phyloP scores from a whole-genome alignment of 129 eudicot genomes.

The Lactuca saligna region DNA sequence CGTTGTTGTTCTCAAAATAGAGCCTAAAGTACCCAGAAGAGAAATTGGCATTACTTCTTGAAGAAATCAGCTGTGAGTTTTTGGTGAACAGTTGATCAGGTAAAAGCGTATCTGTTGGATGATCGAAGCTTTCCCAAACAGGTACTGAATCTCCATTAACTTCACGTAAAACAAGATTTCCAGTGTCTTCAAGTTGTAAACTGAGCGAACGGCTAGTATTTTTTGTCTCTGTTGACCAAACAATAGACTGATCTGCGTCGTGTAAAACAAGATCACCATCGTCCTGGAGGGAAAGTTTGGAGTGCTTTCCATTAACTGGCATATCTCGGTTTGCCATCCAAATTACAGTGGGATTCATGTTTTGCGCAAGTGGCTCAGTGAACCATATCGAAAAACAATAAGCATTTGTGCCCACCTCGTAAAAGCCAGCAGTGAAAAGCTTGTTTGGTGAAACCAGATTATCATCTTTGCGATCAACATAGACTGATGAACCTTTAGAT shows the following conservation, averaged over 20 bases:
- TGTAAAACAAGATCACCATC: constrained; percentile 42
- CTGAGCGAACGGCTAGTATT: not conserved
- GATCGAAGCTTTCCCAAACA: constrained; percentile 56
- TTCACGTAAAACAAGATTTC: constrained; percentile 41
- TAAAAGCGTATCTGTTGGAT: constrained; percentile 54
- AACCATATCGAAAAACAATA: constrained; percentile 47
- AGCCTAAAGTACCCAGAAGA: constrained; percentile 43
- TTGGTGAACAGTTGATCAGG: constrained; percentile 41
- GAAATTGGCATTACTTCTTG: constrained; percentile 30
- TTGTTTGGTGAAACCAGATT: constrained; percentile 30
- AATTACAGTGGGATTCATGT: constrained; percentile 18
- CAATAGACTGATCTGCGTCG: constrained; percentile 32
- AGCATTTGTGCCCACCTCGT: constrained; percentile 44
- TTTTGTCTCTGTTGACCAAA: constrained; percentile 40
- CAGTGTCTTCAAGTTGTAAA: constrained; percentile 30
- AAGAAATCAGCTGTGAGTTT: constrained; percentile 29
- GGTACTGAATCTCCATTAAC: not conserved
- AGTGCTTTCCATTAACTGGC: constrained; percentile 45
- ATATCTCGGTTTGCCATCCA: constrained; percentile 60
- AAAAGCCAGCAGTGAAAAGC: constrained; percentile 45
- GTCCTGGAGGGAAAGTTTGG: constrained; percentile 28
- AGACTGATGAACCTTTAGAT: constrained; percentile 36
- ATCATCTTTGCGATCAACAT: constrained; percentile 12
- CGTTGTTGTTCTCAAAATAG: constrained; percentile 45
- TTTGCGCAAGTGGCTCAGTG: constrained; percentile 3